Percentiles rank a stretch among this genome's conserved stretches.
Conservation (phyloP, 1,284 basidiomycete genomes). For the Tremellales sp. region DNA sequence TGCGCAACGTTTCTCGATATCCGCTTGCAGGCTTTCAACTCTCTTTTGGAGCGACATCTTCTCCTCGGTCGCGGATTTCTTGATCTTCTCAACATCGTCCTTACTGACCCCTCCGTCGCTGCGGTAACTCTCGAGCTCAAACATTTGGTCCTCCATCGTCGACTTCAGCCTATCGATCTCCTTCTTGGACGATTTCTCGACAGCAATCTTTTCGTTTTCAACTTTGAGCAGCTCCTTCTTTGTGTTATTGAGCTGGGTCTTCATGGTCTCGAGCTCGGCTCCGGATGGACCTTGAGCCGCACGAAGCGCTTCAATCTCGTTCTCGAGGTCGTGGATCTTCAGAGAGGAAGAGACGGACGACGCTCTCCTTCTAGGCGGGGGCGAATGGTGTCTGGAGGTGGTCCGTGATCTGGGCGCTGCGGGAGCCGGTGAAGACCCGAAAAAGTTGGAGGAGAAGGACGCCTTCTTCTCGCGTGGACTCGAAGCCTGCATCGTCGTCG, state of each 20-base stretch:
- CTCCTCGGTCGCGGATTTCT: constrained; percentile 20
- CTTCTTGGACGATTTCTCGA: constrained; percentile 32
- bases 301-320: constrained; percentile 15
- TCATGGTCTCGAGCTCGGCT: constrained; percentile 24
- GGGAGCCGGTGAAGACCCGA: background rate
- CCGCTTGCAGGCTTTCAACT: constrained; percentile 7
- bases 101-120: constrained; percentile 8
- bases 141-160: constrained; percentile 39
- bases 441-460: background rate
- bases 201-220: constrained; percentile 45
- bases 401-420: background rate
- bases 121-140: constrained; percentile 38
- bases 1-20: background rate
- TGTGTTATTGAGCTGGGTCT: constrained; percentile 28
- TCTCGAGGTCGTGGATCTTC: constrained; percentile 26
- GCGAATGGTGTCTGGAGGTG: background rate
- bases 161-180: constrained; percentile 34
- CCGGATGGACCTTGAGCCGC: constrained; percentile 5
- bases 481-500: background rate
- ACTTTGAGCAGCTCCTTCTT: constrained; percentile 38
- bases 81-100: constrained; percentile 28
- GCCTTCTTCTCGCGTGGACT: background rate
- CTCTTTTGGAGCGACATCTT: background rate
- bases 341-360: constrained; percentile 26
- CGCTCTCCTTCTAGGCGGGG: constrained; percentile 19